A percentile compares a stretch with the other conserved stretches of the same genome.
Evolutionary conservation across 345 rosid genomes (phyloP).

Genomic region (Nasturtium officinale): DNA sequence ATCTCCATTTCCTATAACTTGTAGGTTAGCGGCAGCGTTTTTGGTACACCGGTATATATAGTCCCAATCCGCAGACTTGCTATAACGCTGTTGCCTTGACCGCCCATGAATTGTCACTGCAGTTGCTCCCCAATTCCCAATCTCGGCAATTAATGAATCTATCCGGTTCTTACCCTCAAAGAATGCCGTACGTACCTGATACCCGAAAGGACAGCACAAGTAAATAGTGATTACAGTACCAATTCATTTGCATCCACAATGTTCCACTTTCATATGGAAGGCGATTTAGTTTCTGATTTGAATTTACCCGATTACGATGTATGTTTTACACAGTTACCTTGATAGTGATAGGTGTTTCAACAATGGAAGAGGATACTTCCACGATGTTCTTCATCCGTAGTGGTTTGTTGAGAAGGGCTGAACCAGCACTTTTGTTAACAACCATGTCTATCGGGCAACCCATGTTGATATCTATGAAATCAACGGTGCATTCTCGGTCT

Average conservation of each 20-base stretch:
- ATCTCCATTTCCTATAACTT: conserved; percentile 90
- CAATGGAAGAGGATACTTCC: conserved; percentile 68
- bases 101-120: conserved; percentile 93
- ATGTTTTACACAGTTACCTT: conserved; percentile 58
- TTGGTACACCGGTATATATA: conserved; percentile 71
- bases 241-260: conserved; percentile 4
- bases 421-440: conserved; percentile 94
- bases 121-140: conserved; percentile 81
- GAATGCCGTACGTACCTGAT: conserved; percentile 84
- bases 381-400: conserved; percentile 77
- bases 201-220: conserved; percentile 16
- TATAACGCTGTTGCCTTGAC: conserved; percentile 90
- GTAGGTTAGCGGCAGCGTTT: conserved; percentile 63
- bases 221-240: conserved; percentile 9
- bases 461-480: conserved; percentile 97
- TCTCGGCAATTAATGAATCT: conserved; percentile 74
- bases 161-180: conserved; percentile 81
- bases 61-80: conserved; percentile 93
- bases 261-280: conserved; percentile 5
- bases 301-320: not conserved
- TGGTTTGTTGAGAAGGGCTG: conserved; percentile 82
- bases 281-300: not conserved
- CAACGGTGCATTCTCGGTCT: conserved; percentile 72
- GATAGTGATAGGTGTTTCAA: conserved; percentile 79
- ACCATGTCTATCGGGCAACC: conserved; percentile 96